Percentiles rank a stretch among this genome's conserved stretches.
Evolutionary conservation across 192 early-diverging fungal genomes (phyloP).

Genomic region (Chytriomyces sp.): DNA sequence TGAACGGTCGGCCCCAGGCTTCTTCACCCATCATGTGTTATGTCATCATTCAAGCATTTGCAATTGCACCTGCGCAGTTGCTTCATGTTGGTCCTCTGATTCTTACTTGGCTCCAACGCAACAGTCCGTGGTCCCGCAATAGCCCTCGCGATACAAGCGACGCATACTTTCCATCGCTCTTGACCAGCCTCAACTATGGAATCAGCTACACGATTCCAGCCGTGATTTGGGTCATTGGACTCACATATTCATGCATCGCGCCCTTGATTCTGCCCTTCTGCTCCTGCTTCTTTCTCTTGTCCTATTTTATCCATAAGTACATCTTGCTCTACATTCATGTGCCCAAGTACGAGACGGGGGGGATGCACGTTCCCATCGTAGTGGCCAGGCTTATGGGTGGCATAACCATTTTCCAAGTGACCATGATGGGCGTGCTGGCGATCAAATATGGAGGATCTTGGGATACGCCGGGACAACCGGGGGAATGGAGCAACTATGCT

Average conservation of each 20-base stretch:
- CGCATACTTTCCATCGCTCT: conserved; percentile 55
- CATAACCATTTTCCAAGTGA: conserved; percentile 54
- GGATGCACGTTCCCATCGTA: conserved; percentile 45
- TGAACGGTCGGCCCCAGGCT: conserved; percentile 22
- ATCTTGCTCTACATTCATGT: conserved; percentile 57
- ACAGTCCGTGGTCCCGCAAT: conserved; percentile 29
- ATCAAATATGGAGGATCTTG: conserved; percentile 37
- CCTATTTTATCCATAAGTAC: conserved; percentile 60
- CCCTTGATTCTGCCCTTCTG: conserved; percentile 58
- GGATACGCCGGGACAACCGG: conserved; percentile 18
- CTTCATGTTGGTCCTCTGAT: conserved; percentile 49
- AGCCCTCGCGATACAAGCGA: conserved; percentile 48
- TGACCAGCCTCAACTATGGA: conserved; percentile 58
- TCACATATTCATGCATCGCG: conserved; percentile 49
- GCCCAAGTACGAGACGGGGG: conserved; percentile 55
- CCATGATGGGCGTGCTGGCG: conserved; percentile 57
- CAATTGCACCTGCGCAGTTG: conserved; percentile 49
- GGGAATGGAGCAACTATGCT: conserved; percentile 22
- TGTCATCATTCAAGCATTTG: conserved; percentile 48
- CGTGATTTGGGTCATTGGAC: conserved; percentile 53
- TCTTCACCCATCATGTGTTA: conserved; percentile 45
- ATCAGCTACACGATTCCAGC: conserved; percentile 52
- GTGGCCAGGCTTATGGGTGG: conserved; percentile 53
- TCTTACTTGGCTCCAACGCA: conserved; percentile 45
- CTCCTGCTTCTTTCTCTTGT: conserved; percentile 45